phyloP scores from a whole-genome alignment of 2,329 filamentous ascomycete genomes.

The Ilyonectria destructans region DNA sequence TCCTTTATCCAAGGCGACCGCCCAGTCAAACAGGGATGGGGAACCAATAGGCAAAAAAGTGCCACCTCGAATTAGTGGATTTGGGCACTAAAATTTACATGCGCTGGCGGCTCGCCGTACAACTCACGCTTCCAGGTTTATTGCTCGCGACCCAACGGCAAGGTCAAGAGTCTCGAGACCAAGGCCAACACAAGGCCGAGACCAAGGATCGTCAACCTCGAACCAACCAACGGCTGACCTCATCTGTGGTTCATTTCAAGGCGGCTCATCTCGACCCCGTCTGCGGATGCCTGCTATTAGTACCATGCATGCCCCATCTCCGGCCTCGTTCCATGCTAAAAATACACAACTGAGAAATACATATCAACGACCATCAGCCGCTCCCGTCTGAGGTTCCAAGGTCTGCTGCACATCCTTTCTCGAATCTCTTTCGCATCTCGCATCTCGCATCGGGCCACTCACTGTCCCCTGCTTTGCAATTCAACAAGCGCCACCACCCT shows the following conservation, averaged over 20 bases:
- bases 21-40: conserved; percentile 26
- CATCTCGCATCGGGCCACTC: conserved; percentile 23
- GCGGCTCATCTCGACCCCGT: conserved; percentile 10
- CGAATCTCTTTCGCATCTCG: conserved; percentile 7
- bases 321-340: conserved; percentile 3
- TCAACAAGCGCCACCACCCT: conserved; percentile 33
- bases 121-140: conserved; percentile 8
- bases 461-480: conserved; percentile 20
- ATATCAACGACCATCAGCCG: not conserved
- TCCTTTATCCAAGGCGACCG: conserved; percentile 28
- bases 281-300: not conserved
- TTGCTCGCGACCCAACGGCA: conserved; percentile 8
- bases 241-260: not conserved
- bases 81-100: conserved; percentile 9
- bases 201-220: not conserved
- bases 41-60: conserved; percentile 1
- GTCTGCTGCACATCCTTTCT: not conserved
- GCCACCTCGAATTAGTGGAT: conserved; percentile 8
- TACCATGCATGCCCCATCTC: conserved; percentile 15
- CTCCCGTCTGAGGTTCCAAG: not conserved
- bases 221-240: conserved; percentile 7
- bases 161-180: conserved; percentile 11
- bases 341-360: not conserved
- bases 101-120: conserved; percentile 24
- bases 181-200: not conserved